Conservation (phyloP, 192 early-diverging fungal genomes). For the Coemansia sp. region DNA sequence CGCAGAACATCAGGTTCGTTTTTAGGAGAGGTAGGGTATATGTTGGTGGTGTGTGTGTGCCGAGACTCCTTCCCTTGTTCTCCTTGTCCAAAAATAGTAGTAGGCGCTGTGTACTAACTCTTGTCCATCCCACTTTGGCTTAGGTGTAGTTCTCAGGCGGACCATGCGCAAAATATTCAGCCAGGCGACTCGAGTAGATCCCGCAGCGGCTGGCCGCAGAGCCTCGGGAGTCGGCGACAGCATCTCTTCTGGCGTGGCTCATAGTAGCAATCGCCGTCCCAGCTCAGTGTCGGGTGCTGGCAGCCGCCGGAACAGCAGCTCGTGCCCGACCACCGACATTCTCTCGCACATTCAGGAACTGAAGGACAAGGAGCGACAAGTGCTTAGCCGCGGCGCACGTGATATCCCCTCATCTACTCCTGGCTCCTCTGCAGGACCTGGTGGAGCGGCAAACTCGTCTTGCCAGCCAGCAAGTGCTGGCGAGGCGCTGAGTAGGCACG, state of each 20-base stretch:
- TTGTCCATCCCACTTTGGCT: too few species aligned
- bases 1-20: background rate
- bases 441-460: background rate
- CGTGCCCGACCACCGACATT: slow-evolving; percentile 35
- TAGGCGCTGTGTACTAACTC: background rate
- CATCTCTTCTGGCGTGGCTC: background rate
- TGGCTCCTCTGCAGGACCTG: background rate
- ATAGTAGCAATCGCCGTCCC: slow-evolving; percentile 1
- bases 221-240: background rate
- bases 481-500: slow-evolving; percentile 37
- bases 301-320: slow-evolving; percentile 22
- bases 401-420: slow-evolving; percentile 3
- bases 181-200: slow-evolving; percentile 1
- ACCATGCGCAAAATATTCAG: slow-evolving; percentile 33
- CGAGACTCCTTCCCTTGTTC: background rate
- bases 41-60: background rate
- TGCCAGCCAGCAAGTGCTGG: slow-evolving; percentile 5
- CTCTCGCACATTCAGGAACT: slow-evolving; percentile 45
- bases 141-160: slow-evolving; percentile 33
- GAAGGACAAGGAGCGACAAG: slow-evolving; percentile 45
- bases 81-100: background rate
- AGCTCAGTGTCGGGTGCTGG: slow-evolving; percentile 3
- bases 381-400: slow-evolving; percentile 26
- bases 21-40: background rate
- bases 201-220: background rate